These are phyloP conservation scores for Zymoseptoria crescenta DNA, from an alignment of 2,329 filamentous ascomycete genomes.

Conservation along the genomic window DNA sequence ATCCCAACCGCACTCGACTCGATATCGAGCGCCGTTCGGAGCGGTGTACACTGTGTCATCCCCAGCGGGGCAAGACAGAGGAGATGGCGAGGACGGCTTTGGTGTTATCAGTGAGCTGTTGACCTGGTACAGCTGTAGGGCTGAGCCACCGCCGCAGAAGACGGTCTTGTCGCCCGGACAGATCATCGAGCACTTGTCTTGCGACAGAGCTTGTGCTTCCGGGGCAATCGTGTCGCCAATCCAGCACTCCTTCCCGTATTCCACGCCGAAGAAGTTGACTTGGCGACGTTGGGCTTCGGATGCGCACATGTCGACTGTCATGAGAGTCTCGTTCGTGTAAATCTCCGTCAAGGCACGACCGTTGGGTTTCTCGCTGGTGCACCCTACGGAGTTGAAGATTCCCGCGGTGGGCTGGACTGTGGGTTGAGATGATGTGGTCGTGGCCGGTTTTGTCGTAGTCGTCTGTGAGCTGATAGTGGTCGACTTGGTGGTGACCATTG, in stretches of 20 bases:
- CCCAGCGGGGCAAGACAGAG: not conserved
- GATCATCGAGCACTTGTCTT: not conserved
- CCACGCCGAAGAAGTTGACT: not conserved
- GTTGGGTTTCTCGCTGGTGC: not conserved
- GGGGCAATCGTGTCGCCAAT: not conserved
- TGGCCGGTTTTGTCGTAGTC: not conserved
- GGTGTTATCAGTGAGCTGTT: not conserved
- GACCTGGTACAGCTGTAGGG: constrained; percentile 17
- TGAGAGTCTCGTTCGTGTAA: not conserved
- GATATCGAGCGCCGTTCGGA: not conserved
- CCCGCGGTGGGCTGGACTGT: not conserved
- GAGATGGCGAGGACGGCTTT: not conserved
- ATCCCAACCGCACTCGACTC: not conserved
- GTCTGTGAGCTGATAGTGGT: not conserved
- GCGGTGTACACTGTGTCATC: not conserved
- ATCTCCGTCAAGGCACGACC: not conserved
- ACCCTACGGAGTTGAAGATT: not conserved
- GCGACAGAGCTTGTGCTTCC: not conserved
- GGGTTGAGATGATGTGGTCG: not conserved
- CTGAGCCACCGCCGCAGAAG: constrained; percentile 24
- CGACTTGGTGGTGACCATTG: not conserved
- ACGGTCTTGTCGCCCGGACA: constrained; percentile 24
- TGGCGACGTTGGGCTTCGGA: not conserved
- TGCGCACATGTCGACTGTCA: not conserved
- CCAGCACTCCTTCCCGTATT: not conserved